Base-by-base conservation (phyloP, 2,329 filamentous ascomycete species). In the Pseudocercospora vitis region DNA sequence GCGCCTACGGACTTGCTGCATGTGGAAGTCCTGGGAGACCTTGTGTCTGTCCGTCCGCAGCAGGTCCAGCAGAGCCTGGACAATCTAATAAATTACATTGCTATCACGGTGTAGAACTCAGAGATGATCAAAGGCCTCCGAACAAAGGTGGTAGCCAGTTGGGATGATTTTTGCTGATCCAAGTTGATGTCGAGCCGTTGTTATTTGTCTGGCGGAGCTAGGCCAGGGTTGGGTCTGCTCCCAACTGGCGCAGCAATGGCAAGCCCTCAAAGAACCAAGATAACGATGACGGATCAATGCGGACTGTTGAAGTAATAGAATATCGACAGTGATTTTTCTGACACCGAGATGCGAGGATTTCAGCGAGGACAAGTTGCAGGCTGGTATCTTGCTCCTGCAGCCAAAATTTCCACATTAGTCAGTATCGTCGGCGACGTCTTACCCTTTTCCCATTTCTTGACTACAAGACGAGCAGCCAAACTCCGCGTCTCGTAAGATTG, bases 1-100 rank as follows among this genome's bases (percentile, higher is more conserved):
- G n/a, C n/a, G n/a, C n/a, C n/a, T n/a, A n/a, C n/a, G n/a, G n/a
- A 32, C 44, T 12, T 31, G 32, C 44, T 47, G 44, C 44, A 47
- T 16, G 31, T 28, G 3, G 44, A 47, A 18, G 44, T 47, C 4
- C 44, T 47, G 2, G 44, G 19, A 12, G 44, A 47, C 16, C 44
- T 47, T 23, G 44, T 47, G 44, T 47, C 5, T 47, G 26, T 33
- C 28, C 44, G 14, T 47, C 44, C 16, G 31, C 44, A 28, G 14
- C 23, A 21, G 44, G 26, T 14, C 26, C 23, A 47, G 44, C 44
- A 33, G 44, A 47, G 32, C 44, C 44, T 47, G 4, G 5, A 31
- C 12, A 18, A 31, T 6, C n/a, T 42, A 11, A 14, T 47, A 11
- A 45, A 24, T 19, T 12, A 18, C 18, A 47, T 24, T 7, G 11